phyloP scores from a whole-genome alignment of 257 asterid species.

The Nicotiana tomentosiformis region DNA sequence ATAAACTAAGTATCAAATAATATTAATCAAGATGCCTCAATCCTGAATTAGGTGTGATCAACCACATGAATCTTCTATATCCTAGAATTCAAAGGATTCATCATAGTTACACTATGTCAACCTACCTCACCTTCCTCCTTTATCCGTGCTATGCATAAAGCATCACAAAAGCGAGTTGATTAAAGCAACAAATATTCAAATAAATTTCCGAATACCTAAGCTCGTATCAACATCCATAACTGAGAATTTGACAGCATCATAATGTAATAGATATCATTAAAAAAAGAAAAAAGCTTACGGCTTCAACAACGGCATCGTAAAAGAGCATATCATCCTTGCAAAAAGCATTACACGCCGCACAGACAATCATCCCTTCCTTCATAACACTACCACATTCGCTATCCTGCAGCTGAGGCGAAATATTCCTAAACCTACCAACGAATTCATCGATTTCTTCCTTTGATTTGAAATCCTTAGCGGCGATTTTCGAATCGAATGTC shows the following conservation, averaged over 20 bases:
- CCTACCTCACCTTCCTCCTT: neutral
- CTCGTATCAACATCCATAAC: neutral
- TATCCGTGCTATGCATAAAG: neutral
- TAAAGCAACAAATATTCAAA: neutral
- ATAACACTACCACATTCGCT: constrained; percentile 16
- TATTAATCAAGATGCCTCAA: neutral
- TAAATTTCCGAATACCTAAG: neutral
- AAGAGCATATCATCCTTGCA: constrained; percentile 36
- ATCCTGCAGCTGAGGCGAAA: constrained; percentile 44
- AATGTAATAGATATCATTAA: neutral
- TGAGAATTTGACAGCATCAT: neutral
- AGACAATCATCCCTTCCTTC: constrained; percentile 31
- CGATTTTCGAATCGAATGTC: constrained; percentile 2
- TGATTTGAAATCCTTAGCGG: constrained; percentile 20
- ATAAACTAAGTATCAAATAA: neutral
- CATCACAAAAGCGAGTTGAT: neutral
- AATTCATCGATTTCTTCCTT: constrained; percentile 28
- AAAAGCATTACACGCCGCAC: constrained; percentile 36
- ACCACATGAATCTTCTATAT: neutral
- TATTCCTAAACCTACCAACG: constrained; percentile 29
- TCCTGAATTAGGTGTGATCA: neutral
- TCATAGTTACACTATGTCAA: constrained; percentile 1
- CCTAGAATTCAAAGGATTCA: neutral
- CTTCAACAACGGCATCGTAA: constrained; percentile 53
- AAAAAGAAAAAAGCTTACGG: constrained; percentile 15